phyloP scores from a whole-genome alignment of 1,284 basidiomycete species.

The Malassezia furfur region DNA sequence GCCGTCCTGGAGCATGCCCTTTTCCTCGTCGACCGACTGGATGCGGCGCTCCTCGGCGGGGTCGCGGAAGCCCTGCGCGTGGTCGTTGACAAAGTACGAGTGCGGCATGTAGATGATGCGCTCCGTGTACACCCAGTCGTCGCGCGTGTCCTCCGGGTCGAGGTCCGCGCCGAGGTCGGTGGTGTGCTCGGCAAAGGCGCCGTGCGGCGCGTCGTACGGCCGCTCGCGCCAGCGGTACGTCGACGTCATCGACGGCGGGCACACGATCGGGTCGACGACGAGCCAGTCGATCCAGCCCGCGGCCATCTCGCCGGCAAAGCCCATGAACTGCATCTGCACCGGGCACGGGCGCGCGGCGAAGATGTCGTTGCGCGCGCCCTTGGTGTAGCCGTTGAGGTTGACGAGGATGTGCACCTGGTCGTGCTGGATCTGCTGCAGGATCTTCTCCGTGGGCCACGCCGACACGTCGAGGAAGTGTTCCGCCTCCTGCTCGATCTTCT shows the following conservation, averaged over 20 bases:
- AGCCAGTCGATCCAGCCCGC: slow-evolving; percentile 60
- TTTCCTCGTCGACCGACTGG: slow-evolving; percentile 11
- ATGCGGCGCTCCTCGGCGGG: slow-evolving; percentile 1
- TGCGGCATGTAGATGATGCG: slow-evolving; percentile 52
- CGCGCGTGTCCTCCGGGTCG: slow-evolving; percentile 54
- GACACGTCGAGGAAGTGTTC: slow-evolving; percentile 56
- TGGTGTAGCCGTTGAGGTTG: slow-evolving; percentile 60
- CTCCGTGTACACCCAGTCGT: slow-evolving; percentile 55
- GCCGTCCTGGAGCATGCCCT: not conserved
- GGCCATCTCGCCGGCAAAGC: slow-evolving; percentile 54
- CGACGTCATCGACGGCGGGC: slow-evolving; percentile 53
- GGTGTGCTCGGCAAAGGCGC: slow-evolving; percentile 10
- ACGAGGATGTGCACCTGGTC: slow-evolving; percentile 57
- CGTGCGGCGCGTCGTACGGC: not conserved
- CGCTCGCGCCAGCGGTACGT: slow-evolving; percentile 50
- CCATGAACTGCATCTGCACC: slow-evolving; percentile 56
- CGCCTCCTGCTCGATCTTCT: slow-evolving; percentile 54
- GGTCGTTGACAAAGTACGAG: slow-evolving; percentile 59
- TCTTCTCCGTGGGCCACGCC: slow-evolving; percentile 51
- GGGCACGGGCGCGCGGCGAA: slow-evolving; percentile 58
- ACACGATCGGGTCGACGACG: slow-evolving; percentile 55
- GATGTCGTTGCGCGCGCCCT: slow-evolving; percentile 58
- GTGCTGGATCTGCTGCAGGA: slow-evolving; percentile 52
- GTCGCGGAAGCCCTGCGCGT: slow-evolving; percentile 54
- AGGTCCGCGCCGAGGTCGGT: slow-evolving; percentile 52